These are phyloP conservation scores for Botrytis sinoallii DNA, from an alignment of 2,329 filamentous ascomycete genomes.

Conservation along the genomic window DNA sequence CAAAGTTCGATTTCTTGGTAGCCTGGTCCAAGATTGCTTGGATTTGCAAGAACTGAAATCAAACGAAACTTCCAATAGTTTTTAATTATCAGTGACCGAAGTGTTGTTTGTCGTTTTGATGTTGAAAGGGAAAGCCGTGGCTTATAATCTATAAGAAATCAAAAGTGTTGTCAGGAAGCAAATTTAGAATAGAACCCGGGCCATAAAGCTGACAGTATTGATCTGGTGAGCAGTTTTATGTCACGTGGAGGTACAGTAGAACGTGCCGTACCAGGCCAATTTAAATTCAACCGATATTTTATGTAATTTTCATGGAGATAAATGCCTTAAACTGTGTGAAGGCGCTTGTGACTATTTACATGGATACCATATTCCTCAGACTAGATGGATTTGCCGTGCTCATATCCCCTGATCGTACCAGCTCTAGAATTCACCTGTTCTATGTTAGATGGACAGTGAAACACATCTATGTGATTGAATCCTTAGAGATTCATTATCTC, in stretches of 20 bases:
- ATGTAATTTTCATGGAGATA: rapidly evolving
- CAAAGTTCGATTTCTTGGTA: not conserved
- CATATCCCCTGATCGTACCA: not conserved
- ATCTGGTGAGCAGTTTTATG: not conserved
- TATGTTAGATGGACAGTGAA: not conserved
- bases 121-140: not conserved
- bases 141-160: not conserved
- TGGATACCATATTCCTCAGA: not conserved
- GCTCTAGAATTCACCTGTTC: not conserved
- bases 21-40: not conserved
- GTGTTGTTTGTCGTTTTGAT: not conserved
- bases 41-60: not conserved
- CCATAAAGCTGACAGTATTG: not conserved
- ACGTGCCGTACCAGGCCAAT: not conserved
- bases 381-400: not conserved
- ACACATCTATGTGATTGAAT: not conserved
- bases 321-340: not conserved
- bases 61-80: not conserved
- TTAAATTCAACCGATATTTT: not conserved
- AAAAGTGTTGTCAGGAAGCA: rapidly evolving
- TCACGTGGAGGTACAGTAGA: not conserved
- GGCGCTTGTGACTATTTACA: not conserved
- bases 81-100: not conserved
- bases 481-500: not conserved
- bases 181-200: not conserved